A percentile compares a stretch with the other conserved stretches of the same genome.
Conservation (phyloP, 208 protist species). For the Trypanosoma congolense region DNA sequence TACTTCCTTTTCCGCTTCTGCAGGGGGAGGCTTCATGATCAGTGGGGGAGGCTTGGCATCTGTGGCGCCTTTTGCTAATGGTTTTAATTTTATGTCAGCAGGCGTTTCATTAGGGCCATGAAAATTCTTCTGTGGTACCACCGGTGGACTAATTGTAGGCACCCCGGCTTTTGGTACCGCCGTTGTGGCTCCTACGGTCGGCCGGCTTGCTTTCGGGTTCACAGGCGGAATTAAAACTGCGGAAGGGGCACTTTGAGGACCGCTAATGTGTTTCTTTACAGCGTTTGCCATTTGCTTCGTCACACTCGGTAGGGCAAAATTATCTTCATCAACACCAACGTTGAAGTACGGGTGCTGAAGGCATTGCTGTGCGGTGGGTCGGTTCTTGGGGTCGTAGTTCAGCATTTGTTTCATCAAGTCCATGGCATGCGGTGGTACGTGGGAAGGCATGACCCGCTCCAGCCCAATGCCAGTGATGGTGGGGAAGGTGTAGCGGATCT, state of each 20-base stretch:
- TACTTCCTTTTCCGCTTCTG: background rate
- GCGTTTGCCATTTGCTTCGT: conserved; percentile 48
- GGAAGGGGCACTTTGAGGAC: conserved; percentile 50
- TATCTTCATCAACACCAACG: conserved; percentile 53
- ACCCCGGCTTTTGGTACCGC: conserved; percentile 8
- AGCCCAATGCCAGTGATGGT: conserved; percentile 54
- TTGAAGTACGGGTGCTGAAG: conserved; percentile 92
- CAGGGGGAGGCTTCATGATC: background rate
- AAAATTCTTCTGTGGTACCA: conserved; percentile 14
- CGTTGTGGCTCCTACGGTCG: conserved; percentile 12
- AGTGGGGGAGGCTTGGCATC: background rate
- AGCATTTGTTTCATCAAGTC: conserved; percentile 92
- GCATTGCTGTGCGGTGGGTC: conserved; percentile 91
- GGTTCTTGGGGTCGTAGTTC: conserved; percentile 93
- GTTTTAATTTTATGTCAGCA: conserved; percentile 2
- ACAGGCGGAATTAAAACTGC: conserved; percentile 7
- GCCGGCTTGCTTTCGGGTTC: background rate
- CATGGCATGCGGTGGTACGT: conserved; percentile 84
- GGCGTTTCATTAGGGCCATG: background rate
- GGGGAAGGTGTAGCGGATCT: conserved; percentile 81
- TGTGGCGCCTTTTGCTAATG: background rate
- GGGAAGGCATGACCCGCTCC: conserved; percentile 49
- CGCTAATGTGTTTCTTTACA: conserved; percentile 22
- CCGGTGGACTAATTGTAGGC: background rate
- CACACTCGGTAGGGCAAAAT: conserved; percentile 29